Conservation (phyloP, 2,329 filamentous ascomycete genomes). For the Colletotrichum plurivorum region DNA sequence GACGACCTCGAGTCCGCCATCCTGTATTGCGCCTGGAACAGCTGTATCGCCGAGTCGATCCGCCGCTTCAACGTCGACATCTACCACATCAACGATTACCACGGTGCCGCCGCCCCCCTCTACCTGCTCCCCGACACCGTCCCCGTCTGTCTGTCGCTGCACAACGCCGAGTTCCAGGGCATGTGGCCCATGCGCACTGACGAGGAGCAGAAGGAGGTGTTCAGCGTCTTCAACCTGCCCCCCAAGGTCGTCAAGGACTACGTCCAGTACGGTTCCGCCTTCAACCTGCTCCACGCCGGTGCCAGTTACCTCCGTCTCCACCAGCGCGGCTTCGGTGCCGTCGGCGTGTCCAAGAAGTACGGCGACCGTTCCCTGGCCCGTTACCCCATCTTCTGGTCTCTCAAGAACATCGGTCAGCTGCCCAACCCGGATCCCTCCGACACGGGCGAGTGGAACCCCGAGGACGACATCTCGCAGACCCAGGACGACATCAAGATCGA, state of each 20-base stretch:
- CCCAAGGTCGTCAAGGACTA: slow-evolving; percentile 70
- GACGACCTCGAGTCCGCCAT: slow-evolving; percentile 78
- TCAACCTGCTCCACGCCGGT: slow-evolving; percentile 78
- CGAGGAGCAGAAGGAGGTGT: slow-evolving; percentile 74
- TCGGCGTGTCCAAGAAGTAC: slow-evolving; percentile 78
- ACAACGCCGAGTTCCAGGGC: slow-evolving; percentile 79
- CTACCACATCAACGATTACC: slow-evolving; percentile 79
- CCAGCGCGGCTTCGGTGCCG: slow-evolving; percentile 77
- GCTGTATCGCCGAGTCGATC: slow-evolving; percentile 76
- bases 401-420: slow-evolving; percentile 73
- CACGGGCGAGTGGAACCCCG: slow-evolving; percentile 70
- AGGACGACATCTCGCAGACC: slow-evolving; percentile 59
- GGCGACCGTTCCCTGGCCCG: slow-evolving; percentile 76
- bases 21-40: slow-evolving; percentile 80
- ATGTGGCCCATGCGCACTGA: slow-evolving; percentile 77
- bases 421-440: slow-evolving; percentile 78
- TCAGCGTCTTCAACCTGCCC: slow-evolving; percentile 74
- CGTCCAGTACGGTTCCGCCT: slow-evolving; percentile 78
- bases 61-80: slow-evolving; percentile 73
- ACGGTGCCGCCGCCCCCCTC: slow-evolving; percentile 73
- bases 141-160: slow-evolving; percentile 74
- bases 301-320: slow-evolving; percentile 76
- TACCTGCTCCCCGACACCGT: slow-evolving; percentile 75
- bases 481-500: slow-evolving; percentile 66
- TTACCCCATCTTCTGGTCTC: slow-evolving; percentile 79